Evolutionary conservation across 2,329 filamentous ascomycete species (phyloP).

Genomic region (Penicillium sclerotigenum): DNA sequence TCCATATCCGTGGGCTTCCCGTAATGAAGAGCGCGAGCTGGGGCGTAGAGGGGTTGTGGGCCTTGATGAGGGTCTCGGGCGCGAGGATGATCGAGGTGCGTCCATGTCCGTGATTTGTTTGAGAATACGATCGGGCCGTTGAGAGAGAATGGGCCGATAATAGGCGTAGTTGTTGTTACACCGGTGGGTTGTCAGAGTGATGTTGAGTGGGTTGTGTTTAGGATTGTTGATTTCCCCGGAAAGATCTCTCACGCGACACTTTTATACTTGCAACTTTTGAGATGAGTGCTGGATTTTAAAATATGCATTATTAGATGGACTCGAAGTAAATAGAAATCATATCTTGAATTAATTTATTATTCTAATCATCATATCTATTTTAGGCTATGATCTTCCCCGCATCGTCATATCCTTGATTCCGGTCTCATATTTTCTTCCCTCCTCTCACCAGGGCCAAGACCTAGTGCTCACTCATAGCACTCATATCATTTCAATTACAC

Average conservation of each 20-base stretch:
- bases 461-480: conserved; percentile 1
- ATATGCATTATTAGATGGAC: neutral
- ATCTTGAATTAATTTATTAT: neutral
- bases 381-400: conserved; percentile 3
- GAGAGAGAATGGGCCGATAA: neutral
- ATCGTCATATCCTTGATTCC: conserved; percentile 8
- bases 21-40: conserved; percentile 83
- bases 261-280: neutral
- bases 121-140: neutral
- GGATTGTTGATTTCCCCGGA: conserved; percentile 2
- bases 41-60: conserved; percentile 91
- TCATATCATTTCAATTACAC: neutral
- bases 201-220: neutral
- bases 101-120: conserved; percentile 27
- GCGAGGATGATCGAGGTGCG: conserved; percentile 55
- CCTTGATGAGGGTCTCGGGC: conserved; percentile 62
- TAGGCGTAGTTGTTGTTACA: neutral
- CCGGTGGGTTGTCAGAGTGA: neutral
- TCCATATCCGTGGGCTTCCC: conserved; percentile 64
- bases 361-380: neutral
- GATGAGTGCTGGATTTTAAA: neutral
- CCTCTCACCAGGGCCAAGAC: neutral
- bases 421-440: neutral
- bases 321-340: neutral
- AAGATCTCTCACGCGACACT: neutral